Evolutionary conservation across 176 grass and related monocot genomes (phyloP), one percentile per base, ranked within the genome.

Genomic region (Lolium rigidum): DNA sequence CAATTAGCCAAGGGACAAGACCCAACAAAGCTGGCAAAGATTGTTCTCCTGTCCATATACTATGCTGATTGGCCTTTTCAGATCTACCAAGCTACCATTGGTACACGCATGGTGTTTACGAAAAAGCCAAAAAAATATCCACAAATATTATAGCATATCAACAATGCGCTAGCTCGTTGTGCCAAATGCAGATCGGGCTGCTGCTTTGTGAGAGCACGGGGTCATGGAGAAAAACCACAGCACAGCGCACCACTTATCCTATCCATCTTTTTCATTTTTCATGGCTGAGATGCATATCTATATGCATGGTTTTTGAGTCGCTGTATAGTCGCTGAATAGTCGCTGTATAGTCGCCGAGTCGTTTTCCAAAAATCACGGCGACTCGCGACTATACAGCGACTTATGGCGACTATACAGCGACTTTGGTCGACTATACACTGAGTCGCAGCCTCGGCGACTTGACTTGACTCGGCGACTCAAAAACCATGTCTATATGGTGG

Each of bases 51-150:
- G 71, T 77, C 70, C 13, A 54, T 59, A 56, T 54, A 63, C 64
- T 56, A 77, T 44, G 9, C n/a, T 20, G 51, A 20, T 28, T 49
- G 81, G 90, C 70, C 82, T 85, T 88, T 85, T 82, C 85, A 77
- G 83, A 51, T 68, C 54, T 83, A 86, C 20, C 56, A 65, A 5
- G 70, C 55, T 60, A 71, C 26, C 58, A 7, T 84, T 76, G 22
- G 72, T 75, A 47, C 83, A 63, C 61, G 50, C 66, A 80, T 68
- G 66, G 66, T 49, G 41, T 43, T 35, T 37, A 50, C 51, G n/a
- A 55, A 6, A 84, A 57, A 57, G 74, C 50, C n/a, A 37, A 4
- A 3, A 3, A 49, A 84, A 87, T 84, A 84, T 87, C 89, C 50
- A 52, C 8, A 38, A 28, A 69, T 91, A 43, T 80, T 80, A 52